Percentiles rank a stretch among this genome's conserved stretches.
Evolutionary conservation across 2,329 filamentous ascomycete genomes (phyloP).

Genomic region (Fusarium sp.): DNA sequence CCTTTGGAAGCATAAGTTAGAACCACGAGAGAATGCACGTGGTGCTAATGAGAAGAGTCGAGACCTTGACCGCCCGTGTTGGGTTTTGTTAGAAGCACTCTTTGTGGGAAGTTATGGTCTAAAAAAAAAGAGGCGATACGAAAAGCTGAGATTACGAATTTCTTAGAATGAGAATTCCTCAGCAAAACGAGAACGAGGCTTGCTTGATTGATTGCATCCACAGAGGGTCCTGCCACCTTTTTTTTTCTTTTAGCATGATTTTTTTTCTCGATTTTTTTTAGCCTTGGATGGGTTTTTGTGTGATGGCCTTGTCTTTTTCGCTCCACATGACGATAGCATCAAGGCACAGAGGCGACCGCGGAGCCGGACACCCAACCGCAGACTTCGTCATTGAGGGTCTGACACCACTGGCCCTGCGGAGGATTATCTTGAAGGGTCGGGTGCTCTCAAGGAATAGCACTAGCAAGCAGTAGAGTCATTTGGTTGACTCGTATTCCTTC

Average conservation of each 20-base stretch:
- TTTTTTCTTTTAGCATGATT: background rate
- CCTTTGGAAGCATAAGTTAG: constrained; percentile 9
- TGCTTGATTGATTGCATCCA: background rate
- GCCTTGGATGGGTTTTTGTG: background rate
- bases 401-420: background rate
- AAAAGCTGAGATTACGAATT: constrained; percentile 16
- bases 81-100: background rate
- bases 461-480: background rate
- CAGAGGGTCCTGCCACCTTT: background rate
- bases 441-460: background rate
- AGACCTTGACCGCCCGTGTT: constrained; percentile 2
- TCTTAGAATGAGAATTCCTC: constrained; percentile 14
- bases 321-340: constrained; percentile 17
- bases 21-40: constrained; percentile 20
- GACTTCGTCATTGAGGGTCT: constrained; percentile 26
- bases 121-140: constrained; percentile 1
- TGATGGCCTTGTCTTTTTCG: constrained; percentile 2
- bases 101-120: background rate
- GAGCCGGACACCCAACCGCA: constrained; percentile 25
- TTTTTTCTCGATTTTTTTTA: constrained; percentile 1
- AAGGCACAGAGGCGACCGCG: constrained; percentile 10
- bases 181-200: background rate
- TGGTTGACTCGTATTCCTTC: background rate
- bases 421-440: constrained; percentile 16
- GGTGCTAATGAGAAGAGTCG: constrained; percentile 11